Conservation (phyloP, 1,139 yeast species). For the Citeromyces hawaiiensis region DNA sequence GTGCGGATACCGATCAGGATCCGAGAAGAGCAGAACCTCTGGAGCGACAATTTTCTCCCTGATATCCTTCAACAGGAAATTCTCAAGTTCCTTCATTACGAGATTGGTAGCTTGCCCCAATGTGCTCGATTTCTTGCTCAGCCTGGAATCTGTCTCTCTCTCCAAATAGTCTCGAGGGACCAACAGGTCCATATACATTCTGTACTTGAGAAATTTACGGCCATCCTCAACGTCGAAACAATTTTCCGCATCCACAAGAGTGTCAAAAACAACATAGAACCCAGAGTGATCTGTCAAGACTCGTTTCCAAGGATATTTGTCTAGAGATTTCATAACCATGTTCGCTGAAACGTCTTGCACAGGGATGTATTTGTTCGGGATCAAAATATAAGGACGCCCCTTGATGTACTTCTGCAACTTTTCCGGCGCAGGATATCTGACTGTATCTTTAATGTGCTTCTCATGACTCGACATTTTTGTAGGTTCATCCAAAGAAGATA, state of each 20-base stretch:
- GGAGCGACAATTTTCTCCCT: slow-evolving; percentile 69
- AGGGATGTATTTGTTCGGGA: slow-evolving; percentile 40
- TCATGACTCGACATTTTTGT: slow-evolving; percentile 13
- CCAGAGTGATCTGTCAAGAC: slow-evolving; percentile 53
- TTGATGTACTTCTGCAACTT: slow-evolving; percentile 29
- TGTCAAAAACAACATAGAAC: slow-evolving; percentile 57
- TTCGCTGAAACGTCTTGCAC: slow-evolving; percentile 33
- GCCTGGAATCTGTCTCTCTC: slow-evolving; percentile 12
- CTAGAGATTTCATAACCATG: slow-evolving; percentile 39
- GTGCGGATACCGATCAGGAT: slow-evolving; percentile 46
- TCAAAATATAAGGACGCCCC: slow-evolving; percentile 41
- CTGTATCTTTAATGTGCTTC: slow-evolving; percentile 14
- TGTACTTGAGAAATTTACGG: slow-evolving; percentile 30
- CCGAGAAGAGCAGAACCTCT: slow-evolving; percentile 45
- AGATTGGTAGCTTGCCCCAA: slow-evolving; percentile 47
- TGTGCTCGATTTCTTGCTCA: slow-evolving; percentile 15
- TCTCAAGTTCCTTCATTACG: slow-evolving; percentile 50
- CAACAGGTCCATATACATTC: slow-evolving; percentile 40
- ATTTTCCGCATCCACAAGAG: slow-evolving; percentile 45
- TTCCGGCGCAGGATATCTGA: slow-evolving; percentile 22
- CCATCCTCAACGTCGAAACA: slow-evolving; percentile 65
- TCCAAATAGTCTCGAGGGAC: slow-evolving; percentile 11
- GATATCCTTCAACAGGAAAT: slow-evolving; percentile 56
- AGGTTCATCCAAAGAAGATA: neutral
- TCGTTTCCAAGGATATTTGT: slow-evolving; percentile 50